Evolutionary conservation across 352 stramenopile genomes (phyloP).

Genomic region (Phytopythium mirpurense): DNA sequence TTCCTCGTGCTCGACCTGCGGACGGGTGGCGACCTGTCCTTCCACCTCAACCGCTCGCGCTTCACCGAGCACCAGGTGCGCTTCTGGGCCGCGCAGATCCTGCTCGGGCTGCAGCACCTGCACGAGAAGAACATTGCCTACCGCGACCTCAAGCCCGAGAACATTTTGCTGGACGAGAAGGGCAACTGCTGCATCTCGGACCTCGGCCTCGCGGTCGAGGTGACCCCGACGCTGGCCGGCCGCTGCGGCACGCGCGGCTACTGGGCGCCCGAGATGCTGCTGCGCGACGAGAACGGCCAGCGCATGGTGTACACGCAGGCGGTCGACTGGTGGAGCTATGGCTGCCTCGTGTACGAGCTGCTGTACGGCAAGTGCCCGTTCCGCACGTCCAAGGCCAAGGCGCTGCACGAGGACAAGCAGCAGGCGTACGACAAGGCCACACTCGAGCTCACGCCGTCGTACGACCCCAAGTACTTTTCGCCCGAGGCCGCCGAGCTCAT

Average conservation of each 20-base stretch:
- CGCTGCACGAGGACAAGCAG: conserved; percentile 89
- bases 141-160: conserved; percentile 87
- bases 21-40: conserved; percentile 94
- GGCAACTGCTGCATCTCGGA: conserved; percentile 96
- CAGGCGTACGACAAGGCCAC: conserved; percentile 83
- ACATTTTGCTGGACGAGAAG: conserved; percentile 91
- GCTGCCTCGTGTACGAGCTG: conserved; percentile 96
- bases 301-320: conserved; percentile 91
- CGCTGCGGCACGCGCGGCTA: conserved; percentile 81
- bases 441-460: conserved; percentile 67
- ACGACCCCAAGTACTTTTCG: conserved; percentile 81
- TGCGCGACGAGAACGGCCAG: conserved; percentile 87
- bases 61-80: conserved; percentile 70
- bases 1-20: conserved; percentile 97
- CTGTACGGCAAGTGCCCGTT: conserved; percentile 97
- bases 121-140: conserved; percentile 91
- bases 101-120: conserved; percentile 74
- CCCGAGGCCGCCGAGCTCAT: conserved; percentile 71
- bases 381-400: conserved; percentile 91
- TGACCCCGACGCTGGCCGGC: conserved; percentile 81
- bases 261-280: conserved; percentile 97
- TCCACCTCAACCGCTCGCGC: conserved; percentile 64
- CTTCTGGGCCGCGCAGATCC: conserved; percentile 80
- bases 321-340: conserved; percentile 98
- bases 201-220: conserved; percentile 93